A percentile compares a stretch with the other conserved stretches of the same genome.
These are phyloP conservation scores for Sporothrix phasma DNA, from an alignment of 2,329 filamentous ascomycete genomes.

Conservation along the genomic window DNA sequence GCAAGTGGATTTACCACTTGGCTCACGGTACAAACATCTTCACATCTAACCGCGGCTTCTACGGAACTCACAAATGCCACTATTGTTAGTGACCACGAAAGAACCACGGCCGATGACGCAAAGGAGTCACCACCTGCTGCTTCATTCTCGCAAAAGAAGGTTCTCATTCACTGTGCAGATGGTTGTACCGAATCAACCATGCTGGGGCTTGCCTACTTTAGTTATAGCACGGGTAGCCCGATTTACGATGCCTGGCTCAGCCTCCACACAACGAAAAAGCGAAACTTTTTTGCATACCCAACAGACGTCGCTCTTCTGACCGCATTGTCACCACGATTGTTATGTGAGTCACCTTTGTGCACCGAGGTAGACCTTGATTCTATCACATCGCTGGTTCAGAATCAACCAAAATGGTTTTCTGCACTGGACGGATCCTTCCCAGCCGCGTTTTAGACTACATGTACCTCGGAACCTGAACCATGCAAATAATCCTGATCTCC, in stretches of 20 bases:
- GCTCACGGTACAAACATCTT: constrained; percentile 51
- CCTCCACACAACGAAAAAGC: constrained; percentile 66
- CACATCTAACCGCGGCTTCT: constrained; percentile 18
- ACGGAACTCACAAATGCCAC: constrained; percentile 22
- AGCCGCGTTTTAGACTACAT: constrained; percentile 86
- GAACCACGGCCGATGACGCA: constrained; percentile 33
- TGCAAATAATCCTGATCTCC: constrained; percentile 82
- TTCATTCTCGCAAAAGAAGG: constrained; percentile 44
- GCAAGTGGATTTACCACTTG: constrained; percentile 81
- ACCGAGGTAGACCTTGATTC: constrained; percentile 41
- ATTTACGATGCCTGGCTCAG: constrained; percentile 80
- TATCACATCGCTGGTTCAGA: constrained; percentile 40
- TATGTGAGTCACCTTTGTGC: constrained; percentile 56
- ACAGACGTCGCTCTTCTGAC: constrained; percentile 79
- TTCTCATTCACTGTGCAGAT: constrained; percentile 88
- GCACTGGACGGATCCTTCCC: constrained; percentile 82
- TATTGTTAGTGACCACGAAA: constrained; percentile 33
- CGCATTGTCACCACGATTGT: constrained; percentile 62
- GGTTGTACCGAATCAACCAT: constrained; percentile 93
- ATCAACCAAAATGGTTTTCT: constrained; percentile 70
- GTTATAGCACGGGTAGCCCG: constrained; percentile 75
- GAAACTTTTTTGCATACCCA: constrained; percentile 95
- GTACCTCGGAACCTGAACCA: constrained; percentile 87
- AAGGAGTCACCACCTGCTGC: constrained; percentile 13
- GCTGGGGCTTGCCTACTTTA: constrained; percentile 81